Percentiles rank a stretch among this genome's conserved stretches.
These are phyloP conservation scores for Hypoxylon sp. DNA, from an alignment of 2,329 filamentous ascomycete genomes.

Conservation along the genomic window DNA sequence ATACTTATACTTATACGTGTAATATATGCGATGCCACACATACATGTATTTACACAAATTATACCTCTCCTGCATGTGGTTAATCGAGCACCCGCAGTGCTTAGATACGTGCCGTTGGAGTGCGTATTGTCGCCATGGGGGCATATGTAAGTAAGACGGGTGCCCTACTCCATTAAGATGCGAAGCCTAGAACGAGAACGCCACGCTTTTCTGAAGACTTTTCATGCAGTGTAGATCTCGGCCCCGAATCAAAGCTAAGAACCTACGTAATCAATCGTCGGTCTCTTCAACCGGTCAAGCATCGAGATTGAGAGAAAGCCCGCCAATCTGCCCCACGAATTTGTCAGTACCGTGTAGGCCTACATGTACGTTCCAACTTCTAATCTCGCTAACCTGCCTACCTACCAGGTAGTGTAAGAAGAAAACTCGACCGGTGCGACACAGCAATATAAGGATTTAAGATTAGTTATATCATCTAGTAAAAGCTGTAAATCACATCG, in stretches of 20 bases:
- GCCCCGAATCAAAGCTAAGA: constrained; percentile 21
- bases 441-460: not conserved
- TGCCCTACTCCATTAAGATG: constrained; percentile 22
- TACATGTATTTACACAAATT: not conserved
- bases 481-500: not conserved
- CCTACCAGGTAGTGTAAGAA: too few relatives aligned
- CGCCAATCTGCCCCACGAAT: constrained; percentile 2
- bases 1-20: not conserved
- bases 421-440: too few relatives aligned
- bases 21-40: not conserved
- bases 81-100: constrained; percentile 1
- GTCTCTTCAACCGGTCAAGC: constrained; percentile 31
- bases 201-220: constrained; percentile 25
- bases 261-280: constrained; percentile 1
- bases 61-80: constrained; percentile 2
- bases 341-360: not conserved
- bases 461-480: not conserved
- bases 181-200: constrained; percentile 18
- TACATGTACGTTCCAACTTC: not conserved
- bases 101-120: constrained; percentile 7
- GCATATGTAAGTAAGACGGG: constrained; percentile 39
- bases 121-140: constrained; percentile 18
- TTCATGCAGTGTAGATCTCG: constrained; percentile 36
- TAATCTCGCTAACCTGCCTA: not conserved
- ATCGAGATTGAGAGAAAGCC: constrained; percentile 16